These are phyloP conservation scores for Globisporangium uncinulatum DNA, from an alignment of 352 stramenopile species.

Conservation along the genomic window DNA sequence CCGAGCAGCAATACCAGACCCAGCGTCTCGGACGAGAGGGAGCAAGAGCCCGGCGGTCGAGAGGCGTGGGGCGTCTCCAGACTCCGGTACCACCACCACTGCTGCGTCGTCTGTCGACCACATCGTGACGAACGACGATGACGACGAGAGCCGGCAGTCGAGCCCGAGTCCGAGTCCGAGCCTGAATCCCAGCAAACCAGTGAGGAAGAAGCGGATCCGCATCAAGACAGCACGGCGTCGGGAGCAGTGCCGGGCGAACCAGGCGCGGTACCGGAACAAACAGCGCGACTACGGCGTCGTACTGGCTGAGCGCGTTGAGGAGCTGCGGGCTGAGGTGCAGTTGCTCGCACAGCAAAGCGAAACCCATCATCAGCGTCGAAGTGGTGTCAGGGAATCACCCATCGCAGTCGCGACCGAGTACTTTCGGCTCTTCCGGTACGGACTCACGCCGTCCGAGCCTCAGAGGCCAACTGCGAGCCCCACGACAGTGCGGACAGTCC, in stretches of 20 bases:
- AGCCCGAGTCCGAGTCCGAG: too few relatives aligned
- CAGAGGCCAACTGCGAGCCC: background rate
- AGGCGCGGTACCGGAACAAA: constrained; percentile 50
- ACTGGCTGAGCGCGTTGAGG: constrained; percentile 24
- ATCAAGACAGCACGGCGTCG: constrained; percentile 40
- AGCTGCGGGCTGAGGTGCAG: constrained; percentile 31
- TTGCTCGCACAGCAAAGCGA: constrained; percentile 17
- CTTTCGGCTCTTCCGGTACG: constrained; percentile 22
- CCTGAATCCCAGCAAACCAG: background rate
- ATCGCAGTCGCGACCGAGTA: constrained; percentile 17
- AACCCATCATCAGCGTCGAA: background rate
- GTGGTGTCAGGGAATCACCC: background rate
- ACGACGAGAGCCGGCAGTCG: too few relatives aligned
- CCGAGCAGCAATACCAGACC: too few relatives aligned
- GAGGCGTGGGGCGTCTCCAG: too few relatives aligned
- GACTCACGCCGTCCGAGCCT: background rate
- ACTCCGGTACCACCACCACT: background rate
- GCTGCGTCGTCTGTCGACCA: too few relatives aligned
- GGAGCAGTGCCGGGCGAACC: constrained; percentile 51
- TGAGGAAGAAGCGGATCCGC: constrained; percentile 27
- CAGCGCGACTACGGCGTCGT: constrained; percentile 28
- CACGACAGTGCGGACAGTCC: background rate
- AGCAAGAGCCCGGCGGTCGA: too few relatives aligned
- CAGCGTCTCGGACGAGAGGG: too few relatives aligned
- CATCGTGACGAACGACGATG: background rate